Evolutionary conservation across 352 stramenopile species (phyloP).

Genomic region (Saprolegnia diclina): DNA sequence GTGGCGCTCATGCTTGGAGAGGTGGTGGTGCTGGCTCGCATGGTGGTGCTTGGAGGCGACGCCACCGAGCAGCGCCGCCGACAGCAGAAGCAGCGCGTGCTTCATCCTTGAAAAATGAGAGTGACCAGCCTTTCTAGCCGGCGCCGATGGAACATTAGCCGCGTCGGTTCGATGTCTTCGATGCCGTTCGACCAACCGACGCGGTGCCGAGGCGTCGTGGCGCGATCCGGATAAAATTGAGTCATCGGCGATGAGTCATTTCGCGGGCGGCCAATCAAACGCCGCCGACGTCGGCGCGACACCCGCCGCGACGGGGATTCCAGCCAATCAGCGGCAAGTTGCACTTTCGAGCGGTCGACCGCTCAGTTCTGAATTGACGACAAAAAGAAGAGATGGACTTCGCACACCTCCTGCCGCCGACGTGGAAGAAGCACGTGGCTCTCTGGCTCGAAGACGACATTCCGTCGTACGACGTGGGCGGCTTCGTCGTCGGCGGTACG

Average conservation of each 20-base stretch:
- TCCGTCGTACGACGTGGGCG: conserved; percentile 95
- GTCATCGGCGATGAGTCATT: background rate
- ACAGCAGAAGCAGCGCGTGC: no score
- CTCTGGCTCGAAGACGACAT: conserved; percentile 97
- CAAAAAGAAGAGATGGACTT: conserved; percentile 28
- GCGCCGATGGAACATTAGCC: no score
- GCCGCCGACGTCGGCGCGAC: background rate
- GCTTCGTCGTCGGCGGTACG: conserved; percentile 92
- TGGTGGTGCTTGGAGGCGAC: background rate
- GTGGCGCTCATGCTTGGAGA: background rate
- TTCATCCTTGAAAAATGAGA: no score
- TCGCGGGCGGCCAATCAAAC: background rate
- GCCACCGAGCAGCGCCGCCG: no score
- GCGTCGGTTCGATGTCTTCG: no score
- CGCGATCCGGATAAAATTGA: background rate
- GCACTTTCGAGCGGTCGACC: background rate
- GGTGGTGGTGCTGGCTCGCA: background rate
- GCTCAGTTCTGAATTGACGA: no score
- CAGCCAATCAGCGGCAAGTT: background rate
- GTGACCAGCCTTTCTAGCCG: no score
- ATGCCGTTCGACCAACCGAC: no score
- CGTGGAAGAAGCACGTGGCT: conserved; percentile 84
- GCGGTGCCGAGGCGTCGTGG: no score
- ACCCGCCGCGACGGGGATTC: no score
- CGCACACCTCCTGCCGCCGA: conserved; percentile 61